Conservation (phyloP, 2,329 filamentous ascomycete species). For the Botryotinia calthae region DNA sequence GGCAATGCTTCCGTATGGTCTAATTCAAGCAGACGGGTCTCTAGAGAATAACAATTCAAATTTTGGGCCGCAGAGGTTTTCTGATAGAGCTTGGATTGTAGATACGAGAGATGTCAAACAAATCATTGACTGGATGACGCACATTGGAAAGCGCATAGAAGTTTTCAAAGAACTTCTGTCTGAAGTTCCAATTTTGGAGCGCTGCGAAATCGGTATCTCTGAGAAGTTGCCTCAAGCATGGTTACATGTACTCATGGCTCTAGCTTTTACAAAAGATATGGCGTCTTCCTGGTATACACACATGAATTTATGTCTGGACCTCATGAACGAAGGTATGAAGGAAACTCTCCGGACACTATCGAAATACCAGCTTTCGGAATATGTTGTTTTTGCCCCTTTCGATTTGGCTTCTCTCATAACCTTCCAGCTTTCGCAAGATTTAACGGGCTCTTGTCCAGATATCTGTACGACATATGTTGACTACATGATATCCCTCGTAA, state of each 20-base stretch:
- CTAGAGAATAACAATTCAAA: background rate
- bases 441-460: constrained; percentile 22
- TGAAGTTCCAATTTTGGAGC: constrained; percentile 6
- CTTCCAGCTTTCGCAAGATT: constrained; percentile 26
- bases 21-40: background rate
- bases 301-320: background rate
- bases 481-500: constrained; percentile 28
- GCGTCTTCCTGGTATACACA: constrained; percentile 18
- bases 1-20: constrained; percentile 1
- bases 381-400: constrained; percentile 26
- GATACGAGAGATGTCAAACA: background rate
- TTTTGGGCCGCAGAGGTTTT: background rate
- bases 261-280: constrained; percentile 25
- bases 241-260: constrained; percentile 29
- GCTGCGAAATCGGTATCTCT: constrained; percentile 24
- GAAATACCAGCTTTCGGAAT: constrained; percentile 16
- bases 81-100: background rate
- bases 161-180: background rate
- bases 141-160: background rate
- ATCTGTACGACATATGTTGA: constrained; percentile 28
- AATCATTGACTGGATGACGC: background rate
- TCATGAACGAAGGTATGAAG: constrained; percentile 1
- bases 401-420: constrained; percentile 29
- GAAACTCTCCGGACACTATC: background rate
- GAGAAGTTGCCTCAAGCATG: constrained; percentile 29